These are phyloP conservation scores for Elongisporangium anandrum DNA, from an alignment of 352 stramenopile species.

Conservation along the genomic window DNA sequence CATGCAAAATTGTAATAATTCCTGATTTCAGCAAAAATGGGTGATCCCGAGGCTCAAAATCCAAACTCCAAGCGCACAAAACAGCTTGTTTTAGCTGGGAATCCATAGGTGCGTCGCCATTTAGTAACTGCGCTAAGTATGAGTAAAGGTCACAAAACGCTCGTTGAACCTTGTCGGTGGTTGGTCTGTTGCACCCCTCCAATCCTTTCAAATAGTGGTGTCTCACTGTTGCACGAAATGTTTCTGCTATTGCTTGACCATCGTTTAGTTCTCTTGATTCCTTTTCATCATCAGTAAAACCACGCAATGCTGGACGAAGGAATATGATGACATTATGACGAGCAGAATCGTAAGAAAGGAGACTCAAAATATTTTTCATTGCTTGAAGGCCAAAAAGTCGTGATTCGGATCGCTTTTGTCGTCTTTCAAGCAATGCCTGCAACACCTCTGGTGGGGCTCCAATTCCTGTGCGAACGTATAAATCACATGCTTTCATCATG, in stretches of 20 bases:
- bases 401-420: constrained; percentile 65
- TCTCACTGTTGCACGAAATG: constrained; percentile 77
- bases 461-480: constrained; percentile 83
- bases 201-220: constrained; percentile 87
- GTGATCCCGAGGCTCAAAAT: constrained; percentile 83
- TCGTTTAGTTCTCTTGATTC: constrained; percentile 77
- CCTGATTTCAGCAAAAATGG: constrained; percentile 74
- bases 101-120: constrained; percentile 29
- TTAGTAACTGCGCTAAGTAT: constrained; percentile 56
- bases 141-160: constrained; percentile 79
- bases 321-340: constrained; percentile 80
- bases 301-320: constrained; percentile 74
- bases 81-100: constrained; percentile 73
- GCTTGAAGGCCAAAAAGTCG: constrained; percentile 77
- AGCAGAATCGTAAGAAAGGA: constrained; percentile 71
- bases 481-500: constrained; percentile 81
- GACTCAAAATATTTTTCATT: constrained; percentile 68
- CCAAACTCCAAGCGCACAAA: constrained; percentile 74
- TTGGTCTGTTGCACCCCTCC: constrained; percentile 71
- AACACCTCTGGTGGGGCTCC: constrained; percentile 80
- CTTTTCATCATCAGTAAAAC: constrained; percentile 84
- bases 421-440: constrained; percentile 60
- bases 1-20: constrained; percentile 68
- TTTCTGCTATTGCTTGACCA: constrained; percentile 68
- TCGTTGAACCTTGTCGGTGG: constrained; percentile 45